Percentiles rank a stretch among this genome's conserved stretches.
These are phyloP conservation scores for Tylopilus sp. DNA, from an alignment of 768 basidiomycete genomes.

Conservation along the genomic window DNA sequence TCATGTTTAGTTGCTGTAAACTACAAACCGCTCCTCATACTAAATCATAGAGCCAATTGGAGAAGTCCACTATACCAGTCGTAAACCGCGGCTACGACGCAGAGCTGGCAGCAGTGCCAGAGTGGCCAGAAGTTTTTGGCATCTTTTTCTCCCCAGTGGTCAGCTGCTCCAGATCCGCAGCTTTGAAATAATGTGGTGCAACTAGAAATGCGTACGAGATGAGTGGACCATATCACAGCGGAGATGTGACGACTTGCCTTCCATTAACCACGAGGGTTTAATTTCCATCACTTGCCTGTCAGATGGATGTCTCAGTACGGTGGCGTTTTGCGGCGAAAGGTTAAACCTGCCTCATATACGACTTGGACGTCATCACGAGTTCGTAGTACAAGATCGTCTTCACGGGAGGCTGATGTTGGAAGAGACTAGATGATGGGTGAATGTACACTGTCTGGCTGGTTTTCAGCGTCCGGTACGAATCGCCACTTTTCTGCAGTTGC, in stretches of 20 bases:
- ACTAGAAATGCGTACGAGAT: constrained; percentile 43
- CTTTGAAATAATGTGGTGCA: constrained; percentile 95
- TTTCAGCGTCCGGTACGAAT: constrained; percentile 95
- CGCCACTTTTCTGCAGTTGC: constrained; percentile 90
- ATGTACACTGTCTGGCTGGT: constrained; percentile 96
- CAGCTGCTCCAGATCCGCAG: constrained; percentile 75
- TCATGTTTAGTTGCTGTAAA: too few relatives aligned
- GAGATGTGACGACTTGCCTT: constrained; percentile 52
- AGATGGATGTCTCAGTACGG: not conserved
- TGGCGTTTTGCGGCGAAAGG: not conserved
- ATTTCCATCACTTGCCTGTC: constrained; percentile 95
- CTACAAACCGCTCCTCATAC: too few relatives aligned
- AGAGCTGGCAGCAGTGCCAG: constrained; percentile 14
- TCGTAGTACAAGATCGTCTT: constrained; percentile 93
- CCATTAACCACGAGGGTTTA: constrained; percentile 90
- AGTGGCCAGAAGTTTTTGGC: constrained; percentile 66
- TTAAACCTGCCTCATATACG: constrained; percentile 74
- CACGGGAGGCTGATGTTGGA: constrained; percentile 93
- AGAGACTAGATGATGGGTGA: constrained; percentile 92
- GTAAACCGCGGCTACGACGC: not conserved
- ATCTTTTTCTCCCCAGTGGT: constrained; percentile 86
- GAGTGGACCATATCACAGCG: not conserved
- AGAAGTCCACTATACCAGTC: not conserved
- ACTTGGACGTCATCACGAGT: constrained; percentile 95
- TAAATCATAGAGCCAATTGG: too few relatives aligned